These are phyloP conservation scores for Kwoniella pini DNA, from an alignment of 768 basidiomycete species.

Conservation along the genomic window DNA sequence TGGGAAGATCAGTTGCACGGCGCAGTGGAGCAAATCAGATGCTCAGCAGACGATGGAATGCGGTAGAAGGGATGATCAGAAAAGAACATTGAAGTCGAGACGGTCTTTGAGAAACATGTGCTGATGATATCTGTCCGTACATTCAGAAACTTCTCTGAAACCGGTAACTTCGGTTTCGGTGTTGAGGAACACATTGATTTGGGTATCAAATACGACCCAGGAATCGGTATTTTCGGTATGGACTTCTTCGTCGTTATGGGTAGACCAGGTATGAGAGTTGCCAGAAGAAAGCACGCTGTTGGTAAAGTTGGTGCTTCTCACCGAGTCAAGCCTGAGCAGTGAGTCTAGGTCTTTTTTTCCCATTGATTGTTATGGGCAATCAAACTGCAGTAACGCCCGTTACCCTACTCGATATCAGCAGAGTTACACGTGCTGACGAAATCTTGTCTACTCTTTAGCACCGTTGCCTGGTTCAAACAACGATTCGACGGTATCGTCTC, in stretches of 20 bases:
- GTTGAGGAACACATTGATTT: slow-evolving; percentile 96
- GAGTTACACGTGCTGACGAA: neutral
- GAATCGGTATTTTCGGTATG: slow-evolving; percentile 99
- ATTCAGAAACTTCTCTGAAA: slow-evolving; percentile 89
- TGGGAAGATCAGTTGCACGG: no score
- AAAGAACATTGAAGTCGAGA: no score
- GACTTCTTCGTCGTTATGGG: slow-evolving; percentile 92
- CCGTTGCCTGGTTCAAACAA: slow-evolving; percentile 99
- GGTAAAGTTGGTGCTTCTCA: slow-evolving; percentile 83
- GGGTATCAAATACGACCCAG: slow-evolving; percentile 96
- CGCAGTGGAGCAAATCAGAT: no score
- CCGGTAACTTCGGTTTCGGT: slow-evolving; percentile 99
- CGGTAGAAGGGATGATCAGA: no score
- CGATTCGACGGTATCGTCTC: slow-evolving; percentile 94
- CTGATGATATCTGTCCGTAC: slow-evolving; percentile 3
- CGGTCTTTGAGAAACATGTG: no score
- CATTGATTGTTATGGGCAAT: neutral
- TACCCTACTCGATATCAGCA: neutral
- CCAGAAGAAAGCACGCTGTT: slow-evolving; percentile 85
- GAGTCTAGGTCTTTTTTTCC: slow-evolving; percentile 17
- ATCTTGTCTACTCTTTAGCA: slow-evolving; percentile 49
- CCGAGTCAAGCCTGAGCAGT: slow-evolving; percentile 89
- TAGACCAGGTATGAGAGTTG: slow-evolving; percentile 86
- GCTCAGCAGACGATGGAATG: no score
- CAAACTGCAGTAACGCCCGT: neutral